Evolutionary conservation across 2,329 filamentous ascomycete species (phyloP).

Genomic region (Pseudocercospora cruenta): DNA sequence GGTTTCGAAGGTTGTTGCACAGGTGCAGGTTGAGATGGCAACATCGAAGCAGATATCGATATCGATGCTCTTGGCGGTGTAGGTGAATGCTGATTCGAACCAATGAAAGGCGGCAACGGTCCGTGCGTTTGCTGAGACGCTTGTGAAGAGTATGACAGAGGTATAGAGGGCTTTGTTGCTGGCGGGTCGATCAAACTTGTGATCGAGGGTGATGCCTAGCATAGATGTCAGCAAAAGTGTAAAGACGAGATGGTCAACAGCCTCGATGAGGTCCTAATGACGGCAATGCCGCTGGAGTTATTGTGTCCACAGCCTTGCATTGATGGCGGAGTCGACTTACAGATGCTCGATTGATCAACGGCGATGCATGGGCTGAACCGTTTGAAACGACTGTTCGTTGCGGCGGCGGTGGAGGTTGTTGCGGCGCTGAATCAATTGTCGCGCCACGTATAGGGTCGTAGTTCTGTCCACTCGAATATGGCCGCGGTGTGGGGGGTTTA

Average conservation of each 20-base stretch:
- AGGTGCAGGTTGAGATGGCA: slow-evolving; percentile 7
- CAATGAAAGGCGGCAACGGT: slow-evolving; percentile 23
- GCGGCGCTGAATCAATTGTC: slow-evolving; percentile 46
- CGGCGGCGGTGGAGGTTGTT: slow-evolving; percentile 29
- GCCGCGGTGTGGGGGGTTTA: slow-evolving; percentile 44
- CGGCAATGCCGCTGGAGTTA: neutral
- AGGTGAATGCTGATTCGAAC: slow-evolving; percentile 25
- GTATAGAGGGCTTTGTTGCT: slow-evolving; percentile 41
- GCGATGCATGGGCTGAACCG: slow-evolving; percentile 44
- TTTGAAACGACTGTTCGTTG: slow-evolving; percentile 28
- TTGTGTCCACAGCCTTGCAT: neutral
- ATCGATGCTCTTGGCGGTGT: slow-evolving; percentile 24
- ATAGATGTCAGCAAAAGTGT: neutral
- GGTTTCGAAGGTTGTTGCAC: slow-evolving; percentile 22
- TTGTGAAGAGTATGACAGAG: slow-evolving; percentile 34
- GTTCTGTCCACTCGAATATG: slow-evolving; percentile 72
- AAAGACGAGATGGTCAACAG: neutral
- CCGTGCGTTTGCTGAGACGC: slow-evolving; percentile 23
- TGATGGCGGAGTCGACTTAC: slow-evolving; percentile 37
- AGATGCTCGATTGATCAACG: slow-evolving; percentile 69
- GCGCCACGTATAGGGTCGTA: slow-evolving; percentile 87
- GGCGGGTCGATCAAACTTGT: slow-evolving; percentile 83
- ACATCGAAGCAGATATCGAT: slow-evolving; percentile 10
- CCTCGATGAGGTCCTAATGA: neutral
- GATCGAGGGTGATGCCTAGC: slow-evolving; percentile 75